Conservation (phyloP, 345 rosid genomes). For the Ceriops decandra region DNA sequence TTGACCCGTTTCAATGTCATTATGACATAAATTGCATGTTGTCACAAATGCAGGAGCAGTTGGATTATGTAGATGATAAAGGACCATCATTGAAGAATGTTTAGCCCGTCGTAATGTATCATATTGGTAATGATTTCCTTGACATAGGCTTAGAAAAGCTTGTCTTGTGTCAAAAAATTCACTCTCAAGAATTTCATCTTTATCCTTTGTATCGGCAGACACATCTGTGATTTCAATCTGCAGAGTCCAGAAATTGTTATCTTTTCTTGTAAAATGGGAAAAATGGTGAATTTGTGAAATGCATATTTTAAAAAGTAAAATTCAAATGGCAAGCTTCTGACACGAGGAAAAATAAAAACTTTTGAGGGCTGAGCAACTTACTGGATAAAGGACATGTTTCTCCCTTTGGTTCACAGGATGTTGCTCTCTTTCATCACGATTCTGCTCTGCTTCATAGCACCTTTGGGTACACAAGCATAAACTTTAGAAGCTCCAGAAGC, state of each 20-base stretch:
- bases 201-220: slow-evolving; percentile 77
- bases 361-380: slow-evolving; percentile 36
- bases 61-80: slow-evolving; percentile 98
- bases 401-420: slow-evolving; percentile 83
- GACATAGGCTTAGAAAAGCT: slow-evolving; percentile 97
- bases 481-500: slow-evolving; percentile 8
- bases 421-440: slow-evolving; percentile 77
- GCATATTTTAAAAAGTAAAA: not conserved
- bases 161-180: slow-evolving; percentile 97
- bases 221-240: slow-evolving; percentile 71
- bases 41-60: slow-evolving; percentile 96
- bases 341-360: not conserved
- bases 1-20: slow-evolving; percentile 95
- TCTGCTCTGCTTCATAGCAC: slow-evolving; percentile 84
- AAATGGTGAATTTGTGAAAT: not conserved
- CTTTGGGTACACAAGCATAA: slow-evolving; percentile 38
- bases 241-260: slow-evolving; percentile 17
- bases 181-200: slow-evolving; percentile 95
- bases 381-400: slow-evolving; percentile 64
- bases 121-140: slow-evolving; percentile 98
- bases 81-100: slow-evolving; percentile 99
- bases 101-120: slow-evolving; percentile 97
- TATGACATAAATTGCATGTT: slow-evolving; percentile 75
- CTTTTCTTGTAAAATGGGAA: slow-evolving; percentile 10
- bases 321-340: not conserved